Evolutionary conservation across 2,329 filamentous ascomycete genomes (phyloP), one percentile per base, ranked within the genome.

Genomic region (Verticillium nonalfalfae): DNA sequence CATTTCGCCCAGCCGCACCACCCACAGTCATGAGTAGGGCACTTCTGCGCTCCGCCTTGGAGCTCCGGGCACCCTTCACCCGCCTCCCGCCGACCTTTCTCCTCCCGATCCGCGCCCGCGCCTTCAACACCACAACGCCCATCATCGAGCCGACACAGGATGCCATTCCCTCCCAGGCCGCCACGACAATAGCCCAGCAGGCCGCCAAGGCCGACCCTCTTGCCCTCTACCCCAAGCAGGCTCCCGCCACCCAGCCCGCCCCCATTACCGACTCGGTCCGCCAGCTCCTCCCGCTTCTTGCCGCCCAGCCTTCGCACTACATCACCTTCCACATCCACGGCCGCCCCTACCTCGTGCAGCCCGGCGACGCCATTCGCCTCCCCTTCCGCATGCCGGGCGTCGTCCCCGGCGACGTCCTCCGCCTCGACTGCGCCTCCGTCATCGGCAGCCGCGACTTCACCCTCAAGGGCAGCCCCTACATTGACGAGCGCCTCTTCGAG

Each of bases 381-480:
- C 91, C 91, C 6, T 93, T 93, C 79, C 84, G 84, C 69, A 91
- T 95, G 87, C 85, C 87, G 2, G 86, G 84, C 33, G 90, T 92
- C 5, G 77, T 82, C 7, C 88, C 93, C 1, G 95, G 95, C 35
- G 94, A 98, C 72, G 80, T 96, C 40, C 81, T 99, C 63, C 90
- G 93, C 7, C 83, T 99, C 62, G 94, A 97, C 78, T 89, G 93
- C 61, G 95, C 93, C 31, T 89, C 86, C 50, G 81, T 89, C 60
- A 78, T 99, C 55, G 95, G 95, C 34, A 94, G 89, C 67, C 84
- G 95, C 65, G 94, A 98, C 74, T 96, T 91, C 77, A 97, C 94
- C 5, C 81, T 98, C 65, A 91, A 93, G 74, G 91, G 90, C 5
- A 78, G 83, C 4, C 87, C 90, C n/a, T 94, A 90, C 72, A 78